Evolutionary conservation across 2,329 filamentous ascomycete species (phyloP).

Genomic region (Alternaria gaisen): DNA sequence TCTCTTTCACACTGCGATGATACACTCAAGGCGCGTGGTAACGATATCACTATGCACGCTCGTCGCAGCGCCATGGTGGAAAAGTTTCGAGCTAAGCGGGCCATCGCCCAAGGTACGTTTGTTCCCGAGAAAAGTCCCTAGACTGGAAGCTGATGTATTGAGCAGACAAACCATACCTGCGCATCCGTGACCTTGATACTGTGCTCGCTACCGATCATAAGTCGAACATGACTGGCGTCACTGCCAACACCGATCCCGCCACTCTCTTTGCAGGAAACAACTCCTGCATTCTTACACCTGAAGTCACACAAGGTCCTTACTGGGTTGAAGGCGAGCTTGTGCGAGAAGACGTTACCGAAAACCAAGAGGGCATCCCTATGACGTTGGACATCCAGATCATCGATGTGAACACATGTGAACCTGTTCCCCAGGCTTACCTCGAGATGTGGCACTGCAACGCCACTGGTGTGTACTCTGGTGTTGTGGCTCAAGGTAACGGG

Average conservation of each 20-base stretch:
- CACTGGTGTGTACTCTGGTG: slow-evolving; percentile 46
- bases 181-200: slow-evolving; percentile 38
- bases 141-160: slow-evolving; percentile 14
- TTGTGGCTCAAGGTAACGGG: slow-evolving; percentile 56
- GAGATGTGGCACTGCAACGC: slow-evolving; percentile 63
- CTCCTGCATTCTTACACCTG: slow-evolving; percentile 47
- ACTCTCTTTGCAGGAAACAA: slow-evolving; percentile 45
- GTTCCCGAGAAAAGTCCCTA: background rate
- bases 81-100: slow-evolving; percentile 52
- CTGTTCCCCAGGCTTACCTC: slow-evolving; percentile 58
- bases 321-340: slow-evolving; percentile 62
- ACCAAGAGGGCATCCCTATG: slow-evolving; percentile 59
- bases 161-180: slow-evolving; percentile 38
- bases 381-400: slow-evolving; percentile 64
- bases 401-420: slow-evolving; percentile 63
- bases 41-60: slow-evolving; percentile 53
- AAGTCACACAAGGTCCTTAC: slow-evolving; percentile 47
- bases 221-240: slow-evolving; percentile 42
- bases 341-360: slow-evolving; percentile 59
- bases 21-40: slow-evolving; percentile 50
- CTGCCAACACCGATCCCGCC: slow-evolving; percentile 34
- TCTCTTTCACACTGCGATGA: slow-evolving; percentile 54
- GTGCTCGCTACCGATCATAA: slow-evolving; percentile 42
- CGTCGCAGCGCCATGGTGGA: slow-evolving; percentile 54
- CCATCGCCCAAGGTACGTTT: slow-evolving; percentile 30